These are phyloP conservation scores for Talaromyces stipitatus DNA, from an alignment of 495 filamentous ascomycete species.

Conservation along the genomic window DNA sequence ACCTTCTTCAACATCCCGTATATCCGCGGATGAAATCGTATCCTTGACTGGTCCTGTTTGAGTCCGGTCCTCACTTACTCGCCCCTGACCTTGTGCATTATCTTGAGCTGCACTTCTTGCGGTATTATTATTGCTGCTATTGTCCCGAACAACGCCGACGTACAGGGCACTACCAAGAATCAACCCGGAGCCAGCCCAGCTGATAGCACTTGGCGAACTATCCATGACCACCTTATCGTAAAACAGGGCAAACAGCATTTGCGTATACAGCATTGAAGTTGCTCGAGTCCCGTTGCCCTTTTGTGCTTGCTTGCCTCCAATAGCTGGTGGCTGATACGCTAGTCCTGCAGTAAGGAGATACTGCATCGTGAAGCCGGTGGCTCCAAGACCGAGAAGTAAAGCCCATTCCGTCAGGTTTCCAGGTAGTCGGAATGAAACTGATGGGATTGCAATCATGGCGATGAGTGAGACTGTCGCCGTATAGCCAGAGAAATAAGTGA, in stretches of 20 bases:
- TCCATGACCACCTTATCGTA: constrained; percentile 79
- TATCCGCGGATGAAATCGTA: neutral
- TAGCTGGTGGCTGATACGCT: constrained; percentile 47
- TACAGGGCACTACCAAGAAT: constrained; percentile 78
- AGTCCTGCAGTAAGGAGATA: constrained; percentile 79
- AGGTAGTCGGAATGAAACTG: constrained; percentile 58
- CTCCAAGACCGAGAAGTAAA: constrained; percentile 59
- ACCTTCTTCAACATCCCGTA: neutral
- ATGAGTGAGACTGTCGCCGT: constrained; percentile 58
- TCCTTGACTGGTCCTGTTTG: neutral
- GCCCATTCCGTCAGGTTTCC: constrained; percentile 56
- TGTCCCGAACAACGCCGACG: constrained; percentile 53
- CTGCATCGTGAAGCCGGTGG: constrained; percentile 80
- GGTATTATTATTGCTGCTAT: neutral
- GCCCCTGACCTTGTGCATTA: neutral
- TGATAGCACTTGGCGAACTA: constrained; percentile 54
- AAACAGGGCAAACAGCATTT: constrained; percentile 84
- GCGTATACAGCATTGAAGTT: constrained; percentile 84
- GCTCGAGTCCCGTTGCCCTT: constrained; percentile 50
- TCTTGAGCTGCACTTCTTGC: neutral
- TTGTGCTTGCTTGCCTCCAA: neutral
- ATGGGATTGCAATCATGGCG: constrained; percentile 50
- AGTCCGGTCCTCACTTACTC: neutral
- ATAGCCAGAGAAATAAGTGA: constrained; percentile 76
- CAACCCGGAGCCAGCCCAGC: constrained; percentile 64